These are phyloP conservation scores for Teunomyces aglyptinius DNA, from an alignment of 805 yeast genomes.

Conservation along the genomic window DNA sequence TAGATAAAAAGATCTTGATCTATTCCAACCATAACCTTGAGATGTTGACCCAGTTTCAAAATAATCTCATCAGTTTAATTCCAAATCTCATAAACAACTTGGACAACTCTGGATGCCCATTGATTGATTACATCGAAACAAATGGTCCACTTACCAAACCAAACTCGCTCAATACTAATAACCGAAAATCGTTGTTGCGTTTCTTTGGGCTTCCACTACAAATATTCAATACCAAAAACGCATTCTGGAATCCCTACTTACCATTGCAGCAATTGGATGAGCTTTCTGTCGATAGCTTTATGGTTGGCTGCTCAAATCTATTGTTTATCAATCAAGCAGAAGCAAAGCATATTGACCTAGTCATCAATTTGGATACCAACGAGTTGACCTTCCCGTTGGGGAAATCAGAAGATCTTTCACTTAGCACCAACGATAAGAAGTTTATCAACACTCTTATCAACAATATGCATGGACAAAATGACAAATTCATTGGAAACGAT, in stretches of 20 bases:
- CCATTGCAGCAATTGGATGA: conserved; percentile 89
- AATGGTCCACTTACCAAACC: conserved; percentile 54
- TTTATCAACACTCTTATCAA: conserved; percentile 63
- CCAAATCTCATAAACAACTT: conserved; percentile 76
- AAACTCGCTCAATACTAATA: conserved; percentile 69
- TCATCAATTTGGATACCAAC: conserved; percentile 68
- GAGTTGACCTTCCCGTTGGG: conserved; percentile 42
- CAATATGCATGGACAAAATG: conserved; percentile 46
- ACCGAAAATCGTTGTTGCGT: conserved; percentile 68
- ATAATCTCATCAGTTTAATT: conserved; percentile 76
- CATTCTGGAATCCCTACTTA: conserved; percentile 89
- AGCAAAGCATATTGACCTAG: conserved; percentile 59
- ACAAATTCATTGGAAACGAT: conserved; percentile 49
- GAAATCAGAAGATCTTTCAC: conserved; percentile 28
- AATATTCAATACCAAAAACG: conserved; percentile 75
- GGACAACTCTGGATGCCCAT: conserved; percentile 78
- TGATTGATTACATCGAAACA: conserved; percentile 51
- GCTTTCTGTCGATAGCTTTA: conserved; percentile 57
- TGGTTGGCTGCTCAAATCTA: conserved; percentile 87
- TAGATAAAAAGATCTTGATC: conserved; percentile 72
- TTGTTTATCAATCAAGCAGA: conserved; percentile 65
- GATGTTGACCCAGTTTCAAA: conserved; percentile 75
- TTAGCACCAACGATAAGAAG: conserved; percentile 56
- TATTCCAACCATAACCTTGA: conserved; percentile 78
- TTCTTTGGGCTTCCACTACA: conserved; percentile 89